Conservation (phyloP, 2,329 filamentous ascomycete species). For the Cercospora citrullina region DNA sequence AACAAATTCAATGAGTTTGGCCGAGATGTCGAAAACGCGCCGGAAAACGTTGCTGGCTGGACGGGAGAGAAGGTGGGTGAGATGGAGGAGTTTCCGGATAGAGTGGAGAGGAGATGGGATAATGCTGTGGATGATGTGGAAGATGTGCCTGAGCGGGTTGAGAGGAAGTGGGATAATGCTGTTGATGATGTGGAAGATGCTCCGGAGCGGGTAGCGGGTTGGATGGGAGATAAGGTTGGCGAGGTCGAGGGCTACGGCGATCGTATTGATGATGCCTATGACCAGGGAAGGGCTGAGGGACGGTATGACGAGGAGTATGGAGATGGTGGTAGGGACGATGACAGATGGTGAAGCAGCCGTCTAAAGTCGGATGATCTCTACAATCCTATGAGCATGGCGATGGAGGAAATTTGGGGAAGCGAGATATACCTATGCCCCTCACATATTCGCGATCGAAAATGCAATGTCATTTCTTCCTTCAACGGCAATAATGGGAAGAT, state of each 20-base stretch:
- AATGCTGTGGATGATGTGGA: slow-evolving; percentile 43
- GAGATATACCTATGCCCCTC: background rate
- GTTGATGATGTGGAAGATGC: slow-evolving; percentile 41
- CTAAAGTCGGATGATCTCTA: no score
- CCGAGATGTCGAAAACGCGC: slow-evolving; percentile 41
- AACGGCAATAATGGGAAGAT: background rate
- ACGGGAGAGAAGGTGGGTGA: slow-evolving; percentile 46
- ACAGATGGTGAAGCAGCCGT: slow-evolving; percentile 7
- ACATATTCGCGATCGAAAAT: background rate
- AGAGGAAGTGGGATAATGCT: slow-evolving; percentile 38
- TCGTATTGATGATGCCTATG: slow-evolving; percentile 45
- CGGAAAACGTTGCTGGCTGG: slow-evolving; percentile 48
- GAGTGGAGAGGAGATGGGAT: slow-evolving; percentile 39
- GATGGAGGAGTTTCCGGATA: slow-evolving; percentile 43
- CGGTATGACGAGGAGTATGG: slow-evolving; percentile 24
- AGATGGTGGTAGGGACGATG: slow-evolving; percentile 10
- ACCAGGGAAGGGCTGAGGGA: slow-evolving; percentile 43
- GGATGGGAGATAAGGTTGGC: slow-evolving; percentile 45
- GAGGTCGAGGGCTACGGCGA: slow-evolving; percentile 44
- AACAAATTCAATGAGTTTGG: slow-evolving; percentile 30
- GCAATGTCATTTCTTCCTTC: no score
- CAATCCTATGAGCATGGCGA: slow-evolving; percentile 2
- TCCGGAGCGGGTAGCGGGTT: slow-evolving; percentile 38
- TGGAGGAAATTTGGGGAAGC: background rate
- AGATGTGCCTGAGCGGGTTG: slow-evolving; percentile 41